phyloP scores from a whole-genome alignment of 352 stramenopile genomes.

The Globisporangium mamillatum region DNA sequence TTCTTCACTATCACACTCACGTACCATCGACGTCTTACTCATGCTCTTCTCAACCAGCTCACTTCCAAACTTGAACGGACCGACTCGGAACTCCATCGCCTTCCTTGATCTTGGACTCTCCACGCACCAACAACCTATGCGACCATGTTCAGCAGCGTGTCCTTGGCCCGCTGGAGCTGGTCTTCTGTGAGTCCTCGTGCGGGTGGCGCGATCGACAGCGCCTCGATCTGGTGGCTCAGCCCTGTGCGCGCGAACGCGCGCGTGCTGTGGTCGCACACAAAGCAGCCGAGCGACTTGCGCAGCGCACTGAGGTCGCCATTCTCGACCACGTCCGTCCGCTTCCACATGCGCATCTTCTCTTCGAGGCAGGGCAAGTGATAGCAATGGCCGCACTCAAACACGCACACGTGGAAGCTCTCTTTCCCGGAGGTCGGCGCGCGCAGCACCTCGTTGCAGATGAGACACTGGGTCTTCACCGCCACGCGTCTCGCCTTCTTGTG shows the following conservation, averaged over 20 bases:
- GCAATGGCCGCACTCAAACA: slow-evolving; percentile 82
- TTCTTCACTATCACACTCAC: not conserved
- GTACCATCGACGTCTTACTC: not conserved
- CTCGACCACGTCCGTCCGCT: slow-evolving; percentile 53
- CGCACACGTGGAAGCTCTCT: slow-evolving; percentile 59
- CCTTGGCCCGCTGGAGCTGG: slow-evolving; percentile 73
- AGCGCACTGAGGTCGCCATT: slow-evolving; percentile 39
- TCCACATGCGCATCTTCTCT: slow-evolving; percentile 88
- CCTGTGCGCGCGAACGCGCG: slow-evolving; percentile 48
- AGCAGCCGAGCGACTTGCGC: slow-evolving; percentile 59
- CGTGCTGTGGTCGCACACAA: slow-evolving; percentile 81
- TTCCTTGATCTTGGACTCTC: not conserved
- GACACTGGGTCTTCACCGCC: slow-evolving; percentile 50
- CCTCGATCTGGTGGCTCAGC: slow-evolving; percentile 39
- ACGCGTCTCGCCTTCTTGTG: slow-evolving; percentile 67
- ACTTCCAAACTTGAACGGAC: not conserved
- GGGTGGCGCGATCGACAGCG: slow-evolving; percentile 25
- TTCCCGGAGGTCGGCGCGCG: slow-evolving; percentile 44
- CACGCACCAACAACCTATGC: not conserved
- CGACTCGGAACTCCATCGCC: not conserved
- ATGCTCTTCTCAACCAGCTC: not conserved
- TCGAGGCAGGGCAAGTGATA: slow-evolving; percentile 80
- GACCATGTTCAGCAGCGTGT: slow-evolving; percentile 39
- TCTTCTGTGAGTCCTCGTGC: slow-evolving; percentile 61
- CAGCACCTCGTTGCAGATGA: slow-evolving; percentile 62